Evolutionary conservation across 2,329 filamentous ascomycete genomes (phyloP).

Genomic region (Talaromyces sp.): DNA sequence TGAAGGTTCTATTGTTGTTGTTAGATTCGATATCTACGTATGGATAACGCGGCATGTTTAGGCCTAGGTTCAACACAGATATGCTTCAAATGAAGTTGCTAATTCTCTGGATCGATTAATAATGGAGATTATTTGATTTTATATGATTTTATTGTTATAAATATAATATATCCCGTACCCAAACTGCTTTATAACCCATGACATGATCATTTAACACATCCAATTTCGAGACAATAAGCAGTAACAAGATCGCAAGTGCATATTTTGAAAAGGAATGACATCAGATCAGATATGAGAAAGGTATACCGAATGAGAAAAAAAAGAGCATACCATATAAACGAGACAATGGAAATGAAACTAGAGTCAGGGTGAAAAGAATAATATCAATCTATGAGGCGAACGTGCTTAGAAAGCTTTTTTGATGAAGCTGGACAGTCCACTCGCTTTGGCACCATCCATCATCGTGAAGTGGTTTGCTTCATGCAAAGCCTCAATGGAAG

Average conservation of each 20-base stretch:
- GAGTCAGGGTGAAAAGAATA: neutral
- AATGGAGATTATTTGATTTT: neutral
- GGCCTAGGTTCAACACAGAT: neutral
- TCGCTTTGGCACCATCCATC: constrained; percentile 20
- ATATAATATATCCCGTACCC: constrained; percentile 10
- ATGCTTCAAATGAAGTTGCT: too few species aligned
- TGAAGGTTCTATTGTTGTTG: neutral
- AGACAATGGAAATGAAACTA: neutral
- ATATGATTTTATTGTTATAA: neutral
- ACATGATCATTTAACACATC: neutral
- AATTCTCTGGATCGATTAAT: neutral
- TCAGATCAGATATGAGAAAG: neutral
- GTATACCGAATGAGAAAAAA: neutral
- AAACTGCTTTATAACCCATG: neutral
- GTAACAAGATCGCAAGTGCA: neutral
- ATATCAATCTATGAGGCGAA: neutral
- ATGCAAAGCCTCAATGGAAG: constrained; percentile 32
- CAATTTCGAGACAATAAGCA: neutral
- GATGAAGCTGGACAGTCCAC: constrained; percentile 17
- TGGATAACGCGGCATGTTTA: neutral
- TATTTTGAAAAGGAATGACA: constrained; percentile 2
- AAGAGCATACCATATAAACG: neutral
- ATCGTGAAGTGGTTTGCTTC: constrained; percentile 36
- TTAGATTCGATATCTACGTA: neutral
- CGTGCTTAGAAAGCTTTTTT: constrained; percentile 14